Percentiles rank a stretch among this genome's conserved stretches.
phyloP scores from a whole-genome alignment of 2,329 filamentous ascomycete species.

The Zymoseptoria brevis region DNA sequence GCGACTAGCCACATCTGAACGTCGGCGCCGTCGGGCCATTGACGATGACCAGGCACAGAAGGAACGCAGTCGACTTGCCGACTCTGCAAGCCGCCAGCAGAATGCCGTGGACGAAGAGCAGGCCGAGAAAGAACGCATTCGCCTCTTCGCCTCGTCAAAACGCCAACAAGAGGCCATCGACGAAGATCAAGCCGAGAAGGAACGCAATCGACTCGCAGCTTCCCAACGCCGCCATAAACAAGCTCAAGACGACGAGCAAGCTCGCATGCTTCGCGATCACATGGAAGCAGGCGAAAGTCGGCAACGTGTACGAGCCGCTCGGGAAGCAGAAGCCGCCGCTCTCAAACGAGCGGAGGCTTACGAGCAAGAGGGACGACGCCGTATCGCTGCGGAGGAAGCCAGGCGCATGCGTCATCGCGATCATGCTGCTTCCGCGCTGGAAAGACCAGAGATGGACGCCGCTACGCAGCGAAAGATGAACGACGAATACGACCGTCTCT shows the following conservation, averaged over 20 bases:
- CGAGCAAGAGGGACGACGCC: constrained; percentile 3
- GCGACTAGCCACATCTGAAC: neutral
- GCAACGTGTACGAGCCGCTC: constrained; percentile 1
- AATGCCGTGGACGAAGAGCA: constrained; percentile 5
- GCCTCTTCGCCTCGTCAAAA: neutral
- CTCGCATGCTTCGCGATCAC: constrained; percentile 4
- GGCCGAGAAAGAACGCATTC: neutral
- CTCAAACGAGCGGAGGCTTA: neutral
- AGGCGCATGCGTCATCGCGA: constrained; percentile 2
- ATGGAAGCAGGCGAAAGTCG: constrained; percentile 3
- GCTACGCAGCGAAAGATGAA: constrained; percentile 2
- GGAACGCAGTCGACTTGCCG: constrained; percentile 7
- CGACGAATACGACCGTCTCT: constrained; percentile 1
- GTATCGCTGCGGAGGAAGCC: constrained; percentile 1
- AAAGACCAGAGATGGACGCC: constrained; percentile 1
- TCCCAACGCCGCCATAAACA: constrained; percentile 1
- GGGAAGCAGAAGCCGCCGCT: constrained; percentile 1
- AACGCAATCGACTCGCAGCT: constrained; percentile 6
- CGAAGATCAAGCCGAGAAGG: constrained; percentile 11
- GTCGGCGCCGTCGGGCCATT: neutral
- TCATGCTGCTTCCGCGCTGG: constrained; percentile 1
- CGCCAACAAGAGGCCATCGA: constrained; percentile 1
- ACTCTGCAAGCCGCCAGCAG: constrained; percentile 10
- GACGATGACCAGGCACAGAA: constrained; percentile 10
- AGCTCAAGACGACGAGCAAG: constrained; percentile 5